Evolutionary conservation across 768 basidiomycete genomes (phyloP).

Genomic region (Sporobolomyces phaffii): DNA sequence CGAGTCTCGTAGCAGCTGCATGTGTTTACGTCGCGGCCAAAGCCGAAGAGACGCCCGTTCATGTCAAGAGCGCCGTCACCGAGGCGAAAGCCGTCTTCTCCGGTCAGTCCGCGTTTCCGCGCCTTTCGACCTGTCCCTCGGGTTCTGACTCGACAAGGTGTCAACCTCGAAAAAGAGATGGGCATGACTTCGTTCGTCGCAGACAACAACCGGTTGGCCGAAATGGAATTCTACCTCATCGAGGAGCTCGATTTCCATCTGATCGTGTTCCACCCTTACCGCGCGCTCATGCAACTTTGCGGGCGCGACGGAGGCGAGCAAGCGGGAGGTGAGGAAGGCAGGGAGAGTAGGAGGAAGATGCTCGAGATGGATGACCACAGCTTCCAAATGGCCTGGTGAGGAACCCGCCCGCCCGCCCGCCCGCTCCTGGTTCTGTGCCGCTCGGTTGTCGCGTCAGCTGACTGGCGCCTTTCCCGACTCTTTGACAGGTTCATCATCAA

Average conservation of each 20-base stretch:
- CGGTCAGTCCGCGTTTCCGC: conserved; percentile 51
- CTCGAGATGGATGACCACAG: conserved; percentile 69
- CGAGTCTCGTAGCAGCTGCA: conserved; percentile 82
- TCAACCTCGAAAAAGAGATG: conserved; percentile 56
- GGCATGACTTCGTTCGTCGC: conserved; percentile 72
- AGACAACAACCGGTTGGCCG: conserved; percentile 74
- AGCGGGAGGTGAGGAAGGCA: conserved; percentile 46
- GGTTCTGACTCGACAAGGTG: too few relatives aligned
- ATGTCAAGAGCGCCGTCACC: conserved; percentile 82
- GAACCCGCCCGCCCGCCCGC: too few relatives aligned
- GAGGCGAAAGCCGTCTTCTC: conserved; percentile 74
- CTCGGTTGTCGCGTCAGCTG: too few relatives aligned
- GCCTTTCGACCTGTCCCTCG: too few relatives aligned
- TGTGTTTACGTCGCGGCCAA: conserved; percentile 96
- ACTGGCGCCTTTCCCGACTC: too few relatives aligned
- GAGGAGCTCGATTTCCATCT: conserved; percentile 95
- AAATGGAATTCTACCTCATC: conserved; percentile 96
- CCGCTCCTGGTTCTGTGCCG: too few relatives aligned
- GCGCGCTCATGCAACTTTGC: conserved; percentile 61
- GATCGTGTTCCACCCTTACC: conserved; percentile 88
- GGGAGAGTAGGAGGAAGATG: conserved; percentile 57
- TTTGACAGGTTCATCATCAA: conserved; percentile 82
- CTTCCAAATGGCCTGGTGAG: conserved; percentile 85
- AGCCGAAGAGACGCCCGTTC: conserved; percentile 89
- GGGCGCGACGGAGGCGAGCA: conserved; percentile 41